Base-by-base conservation (phyloP, 805 yeast species). In the Ogataea zsoltii region DNA sequence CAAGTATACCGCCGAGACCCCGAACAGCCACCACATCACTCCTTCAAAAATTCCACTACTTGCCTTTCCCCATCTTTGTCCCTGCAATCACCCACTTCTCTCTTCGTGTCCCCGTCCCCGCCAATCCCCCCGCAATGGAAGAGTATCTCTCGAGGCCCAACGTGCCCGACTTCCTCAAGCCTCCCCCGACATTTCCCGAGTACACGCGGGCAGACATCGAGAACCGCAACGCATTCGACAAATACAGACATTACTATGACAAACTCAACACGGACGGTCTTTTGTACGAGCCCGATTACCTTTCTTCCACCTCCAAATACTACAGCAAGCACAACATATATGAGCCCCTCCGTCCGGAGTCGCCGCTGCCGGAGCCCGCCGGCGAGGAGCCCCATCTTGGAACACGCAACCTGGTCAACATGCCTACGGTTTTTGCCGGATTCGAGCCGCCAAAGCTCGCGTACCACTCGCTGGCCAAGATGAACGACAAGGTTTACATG, bases 381-480 rank as follows among this genome's bases (percentile, higher is more conserved):
- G 5, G 18, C 18, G 33, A 26, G n/a, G 33, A 26, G n/a, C 30
- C 33, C 10, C 46, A 14, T 41, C 31, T 55, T 7, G 44, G 43
- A 14, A 51, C 49, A 38, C 50, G 49, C 34, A 53, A 51, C 34
- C 53, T 63, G 35, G 32, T 62, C n/a, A 60, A 61, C 35, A 44
- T 52, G 3, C 73, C 77, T 1, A 54, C 65, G 4, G 23, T 72
- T 0, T 62, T 76, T 41, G 70, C 77, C 2, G 67, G 62, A 25
- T 56, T 50, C 5, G 66, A 68, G n/a, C 42, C 74, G 1, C 77
- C 80, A 3, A 61, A 75, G 0, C 51, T 77, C 15, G 56, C 67
- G 0, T 73, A 74, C 51, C 80, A 79, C 49, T 60, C 75, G 4
- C 48, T 75, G 0, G 66, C 69, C n/a, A 69, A 67, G 10, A 45